Conservation (phyloP, 495 filamentous ascomycete species). For the Melanomma pulvis-pyrius region DNA sequence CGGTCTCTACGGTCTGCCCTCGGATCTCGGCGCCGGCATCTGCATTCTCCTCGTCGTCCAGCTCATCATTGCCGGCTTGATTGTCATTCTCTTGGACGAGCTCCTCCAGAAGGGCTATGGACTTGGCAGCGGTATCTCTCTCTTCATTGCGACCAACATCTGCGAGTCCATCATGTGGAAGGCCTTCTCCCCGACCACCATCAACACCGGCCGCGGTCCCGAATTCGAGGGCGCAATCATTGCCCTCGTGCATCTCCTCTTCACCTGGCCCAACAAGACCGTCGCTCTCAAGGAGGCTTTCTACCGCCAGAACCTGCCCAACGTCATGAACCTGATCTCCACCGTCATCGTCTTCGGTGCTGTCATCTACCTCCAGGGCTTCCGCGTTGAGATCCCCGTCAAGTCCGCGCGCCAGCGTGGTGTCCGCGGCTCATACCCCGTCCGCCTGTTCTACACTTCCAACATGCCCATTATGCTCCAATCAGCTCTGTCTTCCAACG, state of each 20-base stretch:
- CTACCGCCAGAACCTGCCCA: conserved; percentile 98
- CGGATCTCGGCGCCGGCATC: conserved; percentile 94
- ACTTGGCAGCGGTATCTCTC: conserved; percentile 95
- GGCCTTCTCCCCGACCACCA: conserved; percentile 97
- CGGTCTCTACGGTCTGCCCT: conserved; percentile 94
- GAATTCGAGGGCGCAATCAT: conserved; percentile 99
- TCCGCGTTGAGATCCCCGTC: conserved; percentile 99
- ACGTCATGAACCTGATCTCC: conserved; percentile 97
- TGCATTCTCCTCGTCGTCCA: conserved; percentile 97
- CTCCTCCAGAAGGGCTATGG: conserved; percentile 99
- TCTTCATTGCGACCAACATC: conserved; percentile 99
- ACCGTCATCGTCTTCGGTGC: conserved; percentile 92
- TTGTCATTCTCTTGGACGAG: conserved; percentile 99
- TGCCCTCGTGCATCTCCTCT: conserved; percentile 94
- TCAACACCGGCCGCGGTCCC: conserved; percentile 98
- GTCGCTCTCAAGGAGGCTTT: conserved; percentile 95
- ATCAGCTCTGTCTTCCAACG: conserved; percentile 95
- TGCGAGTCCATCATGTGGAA: conserved; percentile 99
- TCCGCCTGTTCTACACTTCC: conserved; percentile 83
- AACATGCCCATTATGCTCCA: conserved; percentile 99
- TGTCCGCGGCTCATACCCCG: conserved; percentile 80
- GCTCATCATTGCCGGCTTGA: conserved; percentile 92
- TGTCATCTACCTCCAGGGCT: conserved; percentile 99
- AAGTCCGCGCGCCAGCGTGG: conserved; percentile 99
- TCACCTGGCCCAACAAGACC: conserved; percentile 99